Base-by-base conservation (phyloP, 108 stramenopile species). In the Skeletonema tropicum region DNA sequence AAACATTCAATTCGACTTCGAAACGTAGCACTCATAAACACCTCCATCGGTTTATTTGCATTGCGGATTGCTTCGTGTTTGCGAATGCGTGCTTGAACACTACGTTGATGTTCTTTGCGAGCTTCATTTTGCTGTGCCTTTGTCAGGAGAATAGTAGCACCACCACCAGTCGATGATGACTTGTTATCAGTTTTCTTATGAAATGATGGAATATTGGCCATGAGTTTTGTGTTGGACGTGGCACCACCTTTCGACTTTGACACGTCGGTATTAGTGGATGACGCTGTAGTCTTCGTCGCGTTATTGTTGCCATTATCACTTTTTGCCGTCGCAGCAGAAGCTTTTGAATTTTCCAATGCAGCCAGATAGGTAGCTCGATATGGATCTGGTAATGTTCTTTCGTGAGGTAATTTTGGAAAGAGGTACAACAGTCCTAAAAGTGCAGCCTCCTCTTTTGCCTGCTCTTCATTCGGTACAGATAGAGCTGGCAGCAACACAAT, bases 371-470 rank as follows among this genome's bases (percentile, higher is more conserved):
- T 90, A 15, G 90, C 79, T 19, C 83, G 85, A 81, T 95, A 98
- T 13, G 98, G 98, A 74, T 98, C 96, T 26, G 96, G 96, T 2
- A 98, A 71, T 35, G 92, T 94, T 33, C 93, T 70, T 76, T 98
- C 98, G 66, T 96, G 96, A 0, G 96, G 97, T 14, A 96, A 64
- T 6, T 64, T 84, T 25, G 88, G 90, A 30, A 91, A 91, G 29
- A 97, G 60, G 33, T 92, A 89, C 60, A 88, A 59, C 66, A 98
- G 73, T 13, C 95, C 98, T 60, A 98, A 70, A 39, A 98, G 75
- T 5, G 92, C 91, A 4, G 89, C 90, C 64, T 96, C 92, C 79
- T 98, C 93, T 61, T 77, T 88, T 42, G 96, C 94, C 69, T 91
- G 92, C 57, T 91, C 88, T 60, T 88, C 93, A 74, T 92, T 90